Evolutionary conservation across 2,329 filamentous ascomycete genomes (phyloP), one percentile per base, ranked within the genome.

Genomic region (Cytospora schulzeri): DNA sequence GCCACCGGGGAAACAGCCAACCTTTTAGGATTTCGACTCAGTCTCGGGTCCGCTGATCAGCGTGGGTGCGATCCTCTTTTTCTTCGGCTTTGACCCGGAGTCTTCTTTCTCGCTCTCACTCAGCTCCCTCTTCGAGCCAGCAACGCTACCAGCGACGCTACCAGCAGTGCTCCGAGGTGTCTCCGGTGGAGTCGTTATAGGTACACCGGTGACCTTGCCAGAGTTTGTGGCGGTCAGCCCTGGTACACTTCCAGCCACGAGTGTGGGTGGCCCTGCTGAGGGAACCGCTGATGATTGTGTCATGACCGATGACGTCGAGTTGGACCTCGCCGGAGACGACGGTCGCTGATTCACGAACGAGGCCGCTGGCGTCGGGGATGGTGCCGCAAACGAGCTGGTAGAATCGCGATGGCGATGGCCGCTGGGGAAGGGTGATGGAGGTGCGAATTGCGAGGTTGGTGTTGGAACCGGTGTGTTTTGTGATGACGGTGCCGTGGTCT

Each of bases 151-250:
- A 50, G 83, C 76, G n/a, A 75, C 81, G 63, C 82, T 86, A 29
- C 80, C 84, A 53, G 81, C 80, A 6, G 85, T 82, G 70, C 85
- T 86, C 58, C 86, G 83, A 7, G 94, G 94, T 3, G 94, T 98
- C 75, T 96, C 91, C 0, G 94, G 95, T 2, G 95, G 94, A 9
- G 94, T 97, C 45, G 91, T 92, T 71, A 96, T 86, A 0, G 93
- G 91, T 52, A 96, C 79, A 0, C 84, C 82, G 0, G 81, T 80
- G 3, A 85, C 79, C 70, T 86, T 86, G 52, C 82, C 83, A 1
- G 90, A 91, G 68, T 89, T 90, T 12, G 90, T 81, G 7, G 91
- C 91, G 15, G 91, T 88, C 29, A 96, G 86, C 60, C 88, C 84
- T 0, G 93, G 92, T 19, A 97, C 84, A 61, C 83, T 91, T 17